A percentile compares a stretch with the other conserved stretches of the same genome.
These are phyloP conservation scores for Arthroderma sp. DNA, from an alignment of 2,329 filamentous ascomycete species.

Conservation along the genomic window DNA sequence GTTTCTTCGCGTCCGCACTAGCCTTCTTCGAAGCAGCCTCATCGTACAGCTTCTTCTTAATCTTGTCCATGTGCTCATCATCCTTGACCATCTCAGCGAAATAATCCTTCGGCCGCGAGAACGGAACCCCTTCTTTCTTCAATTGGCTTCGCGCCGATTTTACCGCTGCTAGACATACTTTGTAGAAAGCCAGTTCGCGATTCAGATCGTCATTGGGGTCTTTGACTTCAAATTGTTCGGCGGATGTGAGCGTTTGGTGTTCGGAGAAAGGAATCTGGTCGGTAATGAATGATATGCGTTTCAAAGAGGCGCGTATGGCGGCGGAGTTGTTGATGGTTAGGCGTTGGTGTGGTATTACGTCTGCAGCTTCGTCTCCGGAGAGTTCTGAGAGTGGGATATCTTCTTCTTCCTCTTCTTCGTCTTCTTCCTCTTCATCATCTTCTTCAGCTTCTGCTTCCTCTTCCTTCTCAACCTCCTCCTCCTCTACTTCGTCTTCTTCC, in stretches of 20 bases:
- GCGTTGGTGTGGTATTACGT: constrained; percentile 78
- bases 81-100: constrained; percentile 99
- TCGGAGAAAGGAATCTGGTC: constrained; percentile 63
- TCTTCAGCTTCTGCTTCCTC: constrained; percentile 25
- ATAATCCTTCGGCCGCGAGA: constrained; percentile 83
- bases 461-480: constrained; percentile 21
- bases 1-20: constrained; percentile 74
- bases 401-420: constrained; percentile 64
- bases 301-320: constrained; percentile 66
- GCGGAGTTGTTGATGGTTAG: constrained; percentile 95
- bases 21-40: constrained; percentile 89
- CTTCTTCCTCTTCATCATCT: constrained; percentile 39
- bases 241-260: constrained; percentile 63
- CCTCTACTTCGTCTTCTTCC: constrained; percentile 23
- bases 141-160: constrained; percentile 59
- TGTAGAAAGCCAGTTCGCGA: constrained; percentile 87
- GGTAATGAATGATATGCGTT: constrained; percentile 46
- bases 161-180: constrained; percentile 70
- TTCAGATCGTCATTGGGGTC: constrained; percentile 85
- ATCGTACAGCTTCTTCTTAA: constrained; percentile 85
- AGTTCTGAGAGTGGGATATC: constrained; percentile 82
- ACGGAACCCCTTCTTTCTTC: constrained; percentile 69
- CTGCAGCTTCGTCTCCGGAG: constrained; percentile 68
- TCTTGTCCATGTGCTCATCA: constrained; percentile 95
- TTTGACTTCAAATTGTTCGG: constrained; percentile 55